phyloP scores from a whole-genome alignment of 192 early-diverging fungal species.

The Backusella mclennaniae region DNA sequence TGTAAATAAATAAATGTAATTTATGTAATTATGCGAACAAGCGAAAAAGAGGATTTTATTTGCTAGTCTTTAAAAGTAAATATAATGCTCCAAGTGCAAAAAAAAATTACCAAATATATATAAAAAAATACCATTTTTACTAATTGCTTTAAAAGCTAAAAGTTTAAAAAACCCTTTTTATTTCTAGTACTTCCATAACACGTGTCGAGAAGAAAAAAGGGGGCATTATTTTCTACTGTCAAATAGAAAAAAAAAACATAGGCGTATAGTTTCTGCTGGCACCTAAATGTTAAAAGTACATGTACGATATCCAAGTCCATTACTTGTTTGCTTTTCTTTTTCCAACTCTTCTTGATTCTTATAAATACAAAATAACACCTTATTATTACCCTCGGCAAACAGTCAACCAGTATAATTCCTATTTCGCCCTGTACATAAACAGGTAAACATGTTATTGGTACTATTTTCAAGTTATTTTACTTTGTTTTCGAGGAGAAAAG shows the following conservation, averaged over 20 bases:
- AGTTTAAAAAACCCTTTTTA: neutral
- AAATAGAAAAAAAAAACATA: neutral
- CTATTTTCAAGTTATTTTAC: conserved; percentile 9
- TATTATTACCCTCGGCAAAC: neutral
- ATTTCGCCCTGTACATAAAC: neutral
- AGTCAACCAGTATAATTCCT: neutral
- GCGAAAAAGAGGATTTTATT: neutral
- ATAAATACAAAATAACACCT: neutral
- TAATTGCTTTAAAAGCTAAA: conserved; percentile 7
- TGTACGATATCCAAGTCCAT: neutral
- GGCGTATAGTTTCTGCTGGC: neutral
- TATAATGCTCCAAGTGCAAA: neutral
- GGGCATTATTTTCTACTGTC: neutral
- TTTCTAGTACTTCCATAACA: conserved; percentile 1
- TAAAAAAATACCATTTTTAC: conserved; percentile 7
- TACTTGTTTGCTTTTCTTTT: neutral
- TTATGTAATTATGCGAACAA: neutral
- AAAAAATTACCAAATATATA: neutral
- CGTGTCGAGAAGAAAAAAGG: conserved; percentile 4
- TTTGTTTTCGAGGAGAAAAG: conserved; percentile 1
- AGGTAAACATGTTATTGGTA: conserved; percentile 7
- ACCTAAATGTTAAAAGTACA: neutral
- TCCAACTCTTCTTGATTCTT: neutral
- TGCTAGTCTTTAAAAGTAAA: neutral
- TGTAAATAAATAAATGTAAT: neutral